Evolutionary conservation across 148 eudicot species (phyloP).

Genomic region (Persicaria maculosa): DNA sequence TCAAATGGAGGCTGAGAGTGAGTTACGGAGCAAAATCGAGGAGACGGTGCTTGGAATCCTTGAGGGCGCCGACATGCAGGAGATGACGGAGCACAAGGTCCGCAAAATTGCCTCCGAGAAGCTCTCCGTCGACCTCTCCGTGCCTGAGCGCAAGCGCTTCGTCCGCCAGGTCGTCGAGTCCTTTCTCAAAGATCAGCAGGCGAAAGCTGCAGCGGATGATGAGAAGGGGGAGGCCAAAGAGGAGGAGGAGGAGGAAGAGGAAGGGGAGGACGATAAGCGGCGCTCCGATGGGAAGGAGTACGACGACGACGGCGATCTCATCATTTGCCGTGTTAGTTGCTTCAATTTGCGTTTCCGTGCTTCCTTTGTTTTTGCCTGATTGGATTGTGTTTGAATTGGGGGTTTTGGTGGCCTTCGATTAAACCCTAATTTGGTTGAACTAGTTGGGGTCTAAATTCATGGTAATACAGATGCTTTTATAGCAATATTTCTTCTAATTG

Average conservation of each 20-base stretch:
- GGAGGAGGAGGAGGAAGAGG: constrained; percentile 24
- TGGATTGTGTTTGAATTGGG: neutral
- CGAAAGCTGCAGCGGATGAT: constrained; percentile 3
- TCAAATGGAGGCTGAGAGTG: constrained; percentile 35
- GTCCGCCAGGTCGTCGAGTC: constrained; percentile 60
- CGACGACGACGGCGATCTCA: constrained; percentile 83
- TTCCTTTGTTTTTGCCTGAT: neutral
- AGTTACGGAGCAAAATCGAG: constrained; percentile 31
- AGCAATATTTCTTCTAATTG: too few species aligned
- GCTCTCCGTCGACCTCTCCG: constrained; percentile 66
- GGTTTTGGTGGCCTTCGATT: neutral
- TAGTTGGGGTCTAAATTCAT: neutral
- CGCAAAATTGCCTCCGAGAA: constrained; percentile 59
- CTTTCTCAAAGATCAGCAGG: constrained; percentile 38
- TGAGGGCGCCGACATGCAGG: constrained; percentile 51
- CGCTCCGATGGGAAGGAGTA: constrained; percentile 46
- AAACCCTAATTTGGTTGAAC: constrained; percentile 5
- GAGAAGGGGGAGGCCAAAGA: constrained; percentile 16
- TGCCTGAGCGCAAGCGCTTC: constrained; percentile 44
- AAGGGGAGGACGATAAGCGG: constrained; percentile 26
- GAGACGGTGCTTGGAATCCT: constrained; percentile 60
- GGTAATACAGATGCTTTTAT: too few species aligned
- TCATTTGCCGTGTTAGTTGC: constrained; percentile 60
- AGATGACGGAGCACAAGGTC: constrained; percentile 61
- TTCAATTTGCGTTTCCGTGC: neutral